phyloP scores from a whole-genome alignment of 768 basidiomycete genomes.

The Baorangia bicolor region DNA sequence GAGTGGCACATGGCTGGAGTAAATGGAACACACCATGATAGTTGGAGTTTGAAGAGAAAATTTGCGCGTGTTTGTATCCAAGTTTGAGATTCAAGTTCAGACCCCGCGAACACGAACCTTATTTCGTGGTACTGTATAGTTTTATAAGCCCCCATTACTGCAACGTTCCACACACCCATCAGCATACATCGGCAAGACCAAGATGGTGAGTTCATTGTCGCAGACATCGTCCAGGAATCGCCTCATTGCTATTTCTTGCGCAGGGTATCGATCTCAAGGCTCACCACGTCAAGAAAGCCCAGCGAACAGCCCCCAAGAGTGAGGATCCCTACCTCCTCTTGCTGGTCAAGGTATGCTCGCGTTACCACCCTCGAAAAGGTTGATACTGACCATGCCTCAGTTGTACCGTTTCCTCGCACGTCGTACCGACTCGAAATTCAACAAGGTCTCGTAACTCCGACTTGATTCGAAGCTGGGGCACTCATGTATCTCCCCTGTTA shows the following conservation, averaged over 20 bases:
- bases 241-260: slow-evolving; percentile 10
- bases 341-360: slow-evolving; percentile 82
- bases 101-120: slow-evolving; percentile 36
- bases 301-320: slow-evolving; percentile 92
- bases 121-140: slow-evolving; percentile 56
- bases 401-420: slow-evolving; percentile 99
- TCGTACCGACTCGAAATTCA: slow-evolving; percentile 93
- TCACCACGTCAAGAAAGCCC: slow-evolving; percentile 99
- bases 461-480: not conserved
- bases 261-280: slow-evolving; percentile 94
- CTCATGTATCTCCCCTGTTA: slow-evolving; percentile 21
- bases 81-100: slow-evolving; percentile 27
- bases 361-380: slow-evolving; percentile 2
- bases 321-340: slow-evolving; percentile 99
- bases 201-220: slow-evolving; percentile 75
- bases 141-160: slow-evolving; percentile 53
- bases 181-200: slow-evolving; percentile 59
- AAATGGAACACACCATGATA: slow-evolving; percentile 58
- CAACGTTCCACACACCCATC: slow-evolving; percentile 42
- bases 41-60: slow-evolving; percentile 47
- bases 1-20: not conserved
- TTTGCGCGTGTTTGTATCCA: slow-evolving; percentile 47
- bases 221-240: slow-evolving; percentile 22
- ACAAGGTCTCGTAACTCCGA: slow-evolving; percentile 62
- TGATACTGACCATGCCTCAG: slow-evolving; percentile 41